Conservation (phyloP, 345 rosid genomes). For the Anastatica hierochuntica region DNA sequence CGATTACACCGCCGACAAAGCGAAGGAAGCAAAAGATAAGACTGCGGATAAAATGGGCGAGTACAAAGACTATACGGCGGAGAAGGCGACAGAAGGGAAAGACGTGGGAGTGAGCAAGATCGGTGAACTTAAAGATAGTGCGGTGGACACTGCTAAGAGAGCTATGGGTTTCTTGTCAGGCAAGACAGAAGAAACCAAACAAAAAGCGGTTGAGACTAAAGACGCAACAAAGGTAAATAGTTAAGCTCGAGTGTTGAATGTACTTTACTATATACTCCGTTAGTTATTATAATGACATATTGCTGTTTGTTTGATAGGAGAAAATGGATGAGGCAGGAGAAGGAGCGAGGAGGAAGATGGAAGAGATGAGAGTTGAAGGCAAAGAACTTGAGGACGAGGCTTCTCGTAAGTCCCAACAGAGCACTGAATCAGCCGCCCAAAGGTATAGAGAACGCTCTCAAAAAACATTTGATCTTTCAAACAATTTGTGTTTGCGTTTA, state of each 20-base stretch:
- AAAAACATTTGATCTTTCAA: too few relatives aligned
- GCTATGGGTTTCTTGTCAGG: slow-evolving; percentile 45
- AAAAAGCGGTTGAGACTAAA: slow-evolving; percentile 37
- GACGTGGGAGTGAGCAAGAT: slow-evolving; percentile 30
- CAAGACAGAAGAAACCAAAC: slow-evolving; percentile 48
- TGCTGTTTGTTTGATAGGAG: slow-evolving; percentile 25
- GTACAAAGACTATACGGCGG: slow-evolving; percentile 11
- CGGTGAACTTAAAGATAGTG: slow-evolving; percentile 36
- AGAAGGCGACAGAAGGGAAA: slow-evolving; percentile 29
- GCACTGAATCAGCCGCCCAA: slow-evolving; percentile 27
- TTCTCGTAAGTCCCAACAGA: slow-evolving; percentile 23
- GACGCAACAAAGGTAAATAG: slow-evolving; percentile 35
- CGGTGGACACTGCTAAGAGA: slow-evolving; percentile 47
- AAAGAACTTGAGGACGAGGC: slow-evolving; percentile 29
- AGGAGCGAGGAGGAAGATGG: slow-evolving; percentile 44
- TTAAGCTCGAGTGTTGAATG: too few relatives aligned
- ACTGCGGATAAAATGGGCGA: slow-evolving; percentile 14
- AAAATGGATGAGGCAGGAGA: slow-evolving; percentile 41
- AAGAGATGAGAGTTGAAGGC: slow-evolving; percentile 38
- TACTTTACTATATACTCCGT: too few relatives aligned
- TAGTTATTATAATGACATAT: too few relatives aligned
- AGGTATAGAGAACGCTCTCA: too few relatives aligned
- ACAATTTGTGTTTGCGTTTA: too few relatives aligned
- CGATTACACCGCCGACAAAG: slow-evolving; percentile 15
- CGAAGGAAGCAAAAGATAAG: slow-evolving; percentile 11